phyloP scores from a whole-genome alignment of 2,329 filamentous ascomycete species.

The Dactylella cylindrospora region DNA sequence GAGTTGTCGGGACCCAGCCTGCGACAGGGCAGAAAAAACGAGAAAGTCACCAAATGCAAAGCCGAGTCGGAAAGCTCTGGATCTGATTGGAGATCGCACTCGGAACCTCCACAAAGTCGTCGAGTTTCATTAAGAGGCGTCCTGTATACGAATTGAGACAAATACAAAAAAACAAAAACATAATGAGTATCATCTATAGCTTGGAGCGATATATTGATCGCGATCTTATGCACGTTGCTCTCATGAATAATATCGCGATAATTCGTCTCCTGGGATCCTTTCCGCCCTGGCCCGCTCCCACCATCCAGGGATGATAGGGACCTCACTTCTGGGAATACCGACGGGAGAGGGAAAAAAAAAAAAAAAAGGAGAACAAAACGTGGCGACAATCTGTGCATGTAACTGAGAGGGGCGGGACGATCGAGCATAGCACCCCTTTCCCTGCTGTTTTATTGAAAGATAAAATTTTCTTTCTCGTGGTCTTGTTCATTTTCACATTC shows the following conservation, averaged over 20 bases:
- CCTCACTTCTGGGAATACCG: slow-evolving; percentile 31
- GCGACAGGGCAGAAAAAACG: slow-evolving; percentile 3
- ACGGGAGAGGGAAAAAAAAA: slow-evolving; percentile 11
- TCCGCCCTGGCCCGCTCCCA: slow-evolving; percentile 28
- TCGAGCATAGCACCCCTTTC: slow-evolving; percentile 23
- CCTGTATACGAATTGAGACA: no score
- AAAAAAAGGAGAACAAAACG: slow-evolving; percentile 25
- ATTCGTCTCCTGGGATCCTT: slow-evolving; percentile 4
- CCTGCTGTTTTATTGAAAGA: no score
- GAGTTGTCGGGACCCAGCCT: no score
- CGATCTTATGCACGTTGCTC: no score
- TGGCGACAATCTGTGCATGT: slow-evolving; percentile 37
- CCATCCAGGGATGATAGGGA: slow-evolving; percentile 23
- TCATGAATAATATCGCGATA: slow-evolving; percentile 28
- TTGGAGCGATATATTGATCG: no score
- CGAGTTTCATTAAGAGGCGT: slow-evolving; percentile 24
- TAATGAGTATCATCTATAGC: no score
- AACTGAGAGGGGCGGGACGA: slow-evolving; percentile 24
- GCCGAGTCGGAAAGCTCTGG: not conserved
- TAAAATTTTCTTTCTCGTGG: no score
- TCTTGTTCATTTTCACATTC: no score
- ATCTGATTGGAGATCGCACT: slow-evolving; percentile 23
- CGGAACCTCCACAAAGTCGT: no score
- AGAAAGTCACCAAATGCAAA: not conserved
- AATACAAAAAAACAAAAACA: no score